A percentile compares a stretch with the other conserved stretches of the same genome.
Conservation (phyloP, 1,284 basidiomycete genomes). For the Ganoderma resinaceum region DNA sequence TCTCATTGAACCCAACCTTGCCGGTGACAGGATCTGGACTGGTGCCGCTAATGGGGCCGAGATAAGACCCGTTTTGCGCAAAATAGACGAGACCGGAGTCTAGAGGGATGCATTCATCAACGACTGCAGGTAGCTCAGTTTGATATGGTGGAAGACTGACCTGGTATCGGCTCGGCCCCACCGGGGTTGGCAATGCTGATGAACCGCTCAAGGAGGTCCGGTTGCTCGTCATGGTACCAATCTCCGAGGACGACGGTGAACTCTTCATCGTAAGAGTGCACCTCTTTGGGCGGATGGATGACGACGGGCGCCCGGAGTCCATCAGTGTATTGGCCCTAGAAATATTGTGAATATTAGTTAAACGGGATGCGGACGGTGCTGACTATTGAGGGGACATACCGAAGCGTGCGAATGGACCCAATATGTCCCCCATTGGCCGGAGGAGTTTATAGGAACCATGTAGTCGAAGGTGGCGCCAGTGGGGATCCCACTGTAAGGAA, state of each 20-base stretch:
- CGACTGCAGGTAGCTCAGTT: not conserved
- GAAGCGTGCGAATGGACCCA: conserved; percentile 84
- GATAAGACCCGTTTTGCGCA: conserved; percentile 75
- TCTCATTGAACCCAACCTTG: conserved; percentile 83
- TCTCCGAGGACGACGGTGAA: conserved; percentile 79
- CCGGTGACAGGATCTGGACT: conserved; percentile 54
- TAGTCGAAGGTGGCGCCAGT: conserved; percentile 80
- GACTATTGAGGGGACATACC: conserved; percentile 43
- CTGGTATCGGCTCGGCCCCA: conserved; percentile 88
- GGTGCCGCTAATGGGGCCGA: conserved; percentile 62
- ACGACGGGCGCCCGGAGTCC: conserved; percentile 83
- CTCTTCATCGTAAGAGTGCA: conserved; percentile 87
- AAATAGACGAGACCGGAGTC: conserved; percentile 89
- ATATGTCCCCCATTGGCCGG: conserved; percentile 85
- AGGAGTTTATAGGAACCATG: conserved; percentile 75
- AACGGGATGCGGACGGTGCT: not conserved
- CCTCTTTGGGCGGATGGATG: conserved; percentile 71
- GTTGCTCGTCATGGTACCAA: conserved; percentile 78
- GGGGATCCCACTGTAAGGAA: conserved; percentile 76
- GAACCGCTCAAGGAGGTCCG: conserved; percentile 71
- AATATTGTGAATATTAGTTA: conserved; percentile 14
- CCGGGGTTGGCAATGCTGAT: conserved; percentile 79
- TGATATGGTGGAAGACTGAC: conserved; percentile 44
- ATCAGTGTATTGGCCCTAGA: conserved; percentile 88
- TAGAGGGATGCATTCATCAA: conserved; percentile 36